These are phyloP conservation scores for Alternaria ethzedia DNA, from an alignment of 2,329 filamentous ascomycete species.

Conservation along the genomic window DNA sequence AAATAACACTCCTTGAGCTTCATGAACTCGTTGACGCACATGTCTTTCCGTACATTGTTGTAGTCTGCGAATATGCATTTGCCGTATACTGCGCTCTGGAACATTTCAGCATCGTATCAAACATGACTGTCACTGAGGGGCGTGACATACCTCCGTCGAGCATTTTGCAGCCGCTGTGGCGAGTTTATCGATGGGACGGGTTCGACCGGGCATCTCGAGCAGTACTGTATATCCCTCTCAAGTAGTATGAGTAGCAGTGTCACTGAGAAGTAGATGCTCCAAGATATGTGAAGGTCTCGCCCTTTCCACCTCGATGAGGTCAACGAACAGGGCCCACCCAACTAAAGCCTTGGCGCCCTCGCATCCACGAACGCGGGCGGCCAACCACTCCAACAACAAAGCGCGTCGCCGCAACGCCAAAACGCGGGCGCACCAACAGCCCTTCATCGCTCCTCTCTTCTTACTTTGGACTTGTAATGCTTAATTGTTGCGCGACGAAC, in stretches of 20 bases:
- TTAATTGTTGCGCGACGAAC: slow-evolving; percentile 18
- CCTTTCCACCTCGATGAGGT: slow-evolving; percentile 17
- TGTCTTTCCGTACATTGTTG: slow-evolving; percentile 87
- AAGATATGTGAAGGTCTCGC: neutral
- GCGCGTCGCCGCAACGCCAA: slow-evolving; percentile 28
- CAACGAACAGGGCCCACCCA: slow-evolving; percentile 5
- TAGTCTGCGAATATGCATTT: slow-evolving; percentile 92
- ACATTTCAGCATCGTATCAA: neutral
- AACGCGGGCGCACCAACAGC: slow-evolving; percentile 9
- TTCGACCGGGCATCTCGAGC: slow-evolving; percentile 47
- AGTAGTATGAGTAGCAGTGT: neutral
- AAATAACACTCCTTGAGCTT: slow-evolving; percentile 85
- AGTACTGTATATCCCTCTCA: neutral
- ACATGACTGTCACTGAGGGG: slow-evolving; percentile 3
- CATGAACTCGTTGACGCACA: slow-evolving; percentile 86
- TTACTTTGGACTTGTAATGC: slow-evolving; percentile 29
- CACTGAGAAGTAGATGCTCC: too few species aligned
- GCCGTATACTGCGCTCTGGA: slow-evolving; percentile 81
- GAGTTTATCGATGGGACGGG: slow-evolving; percentile 72
- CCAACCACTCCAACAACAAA: slow-evolving; percentile 37
- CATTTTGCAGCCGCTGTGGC: slow-evolving; percentile 70
- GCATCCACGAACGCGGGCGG: slow-evolving; percentile 19
- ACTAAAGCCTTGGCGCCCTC: slow-evolving; percentile 25
- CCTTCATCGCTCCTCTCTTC: slow-evolving; percentile 18
- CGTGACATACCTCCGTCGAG: slow-evolving; percentile 63